Percentiles rank a stretch among this genome's conserved stretches.
Conservation (phyloP, 345 rosid genomes). For the Corchorus olitorius region DNA sequence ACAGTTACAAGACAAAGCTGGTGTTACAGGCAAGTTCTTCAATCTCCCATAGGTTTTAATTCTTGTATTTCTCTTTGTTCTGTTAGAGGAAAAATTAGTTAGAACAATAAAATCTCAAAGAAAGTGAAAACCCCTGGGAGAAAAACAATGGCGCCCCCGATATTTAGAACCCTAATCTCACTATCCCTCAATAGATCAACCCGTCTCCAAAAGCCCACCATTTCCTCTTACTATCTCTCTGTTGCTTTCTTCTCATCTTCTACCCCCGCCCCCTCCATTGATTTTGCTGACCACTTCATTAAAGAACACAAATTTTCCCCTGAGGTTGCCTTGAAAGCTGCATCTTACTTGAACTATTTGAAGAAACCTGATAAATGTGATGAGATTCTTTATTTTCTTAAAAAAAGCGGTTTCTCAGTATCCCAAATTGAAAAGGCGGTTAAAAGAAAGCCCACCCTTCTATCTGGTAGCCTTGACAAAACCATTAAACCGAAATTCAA, state of each 20-base stretch:
- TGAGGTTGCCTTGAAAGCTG: slow-evolving; percentile 26
- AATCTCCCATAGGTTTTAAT: background rate
- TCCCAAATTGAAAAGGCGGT: slow-evolving; percentile 28
- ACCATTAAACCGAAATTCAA: slow-evolving; percentile 36
- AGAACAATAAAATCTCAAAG: background rate
- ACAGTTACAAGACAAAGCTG: background rate
- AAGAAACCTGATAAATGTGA: slow-evolving; percentile 22
- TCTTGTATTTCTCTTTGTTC: background rate
- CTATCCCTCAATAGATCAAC: slow-evolving; percentile 16
- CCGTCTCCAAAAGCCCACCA: slow-evolving; percentile 5
- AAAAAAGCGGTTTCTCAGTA: slow-evolving; percentile 31
- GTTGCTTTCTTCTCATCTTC: slow-evolving; percentile 18
- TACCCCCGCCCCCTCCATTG: background rate
- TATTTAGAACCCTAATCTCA: slow-evolving; percentile 23
- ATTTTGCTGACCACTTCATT: slow-evolving; percentile 29
- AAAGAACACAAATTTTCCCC: slow-evolving; percentile 32
- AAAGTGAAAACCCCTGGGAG: background rate
- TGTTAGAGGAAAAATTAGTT: background rate
- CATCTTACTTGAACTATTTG: slow-evolving; percentile 11
- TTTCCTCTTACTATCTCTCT: slow-evolving; percentile 4
- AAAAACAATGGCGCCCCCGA: slow-evolving; percentile 15
- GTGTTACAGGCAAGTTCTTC: slow-evolving; percentile 13
- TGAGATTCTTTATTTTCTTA: slow-evolving; percentile 29
- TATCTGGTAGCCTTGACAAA: slow-evolving; percentile 21
- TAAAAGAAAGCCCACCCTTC: slow-evolving; percentile 19